These are phyloP conservation scores for Rhodotorula kratochvilovae DNA, from an alignment of 768 basidiomycete genomes.

Conservation along the genomic window DNA sequence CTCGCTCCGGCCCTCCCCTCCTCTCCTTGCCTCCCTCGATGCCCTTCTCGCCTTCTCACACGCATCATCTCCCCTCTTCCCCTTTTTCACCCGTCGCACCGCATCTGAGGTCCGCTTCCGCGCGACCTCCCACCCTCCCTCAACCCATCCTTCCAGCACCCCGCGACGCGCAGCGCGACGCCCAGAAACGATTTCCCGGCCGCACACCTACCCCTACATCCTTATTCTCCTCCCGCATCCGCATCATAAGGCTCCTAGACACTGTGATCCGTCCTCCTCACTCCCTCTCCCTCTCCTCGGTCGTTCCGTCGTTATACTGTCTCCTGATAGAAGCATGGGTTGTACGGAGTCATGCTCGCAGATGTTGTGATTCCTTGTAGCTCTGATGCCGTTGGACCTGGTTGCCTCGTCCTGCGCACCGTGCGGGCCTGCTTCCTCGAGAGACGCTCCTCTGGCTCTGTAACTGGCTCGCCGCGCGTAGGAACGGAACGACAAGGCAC, in stretches of 20 bases:
- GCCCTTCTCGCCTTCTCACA: no score
- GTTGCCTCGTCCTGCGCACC: no score
- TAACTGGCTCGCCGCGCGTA: no score
- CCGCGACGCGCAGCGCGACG: background rate
- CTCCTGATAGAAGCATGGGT: background rate
- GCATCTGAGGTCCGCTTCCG: background rate
- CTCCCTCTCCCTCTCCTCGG: background rate
- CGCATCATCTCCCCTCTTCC: no score
- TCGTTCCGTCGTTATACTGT: slow-evolving; percentile 4
- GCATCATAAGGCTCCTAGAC: slow-evolving; percentile 11
- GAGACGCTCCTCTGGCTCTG: no score
- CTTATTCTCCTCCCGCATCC: background rate
- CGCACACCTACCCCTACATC: background rate
- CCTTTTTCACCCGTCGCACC: background rate
- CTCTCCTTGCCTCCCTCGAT: background rate
- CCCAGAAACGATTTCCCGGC: slow-evolving; percentile 1
- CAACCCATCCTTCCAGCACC: background rate
- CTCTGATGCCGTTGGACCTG: background rate
- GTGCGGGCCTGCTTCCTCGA: no score
- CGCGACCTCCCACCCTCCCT: background rate
- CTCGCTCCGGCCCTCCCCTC: no score
- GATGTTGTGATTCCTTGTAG: background rate
- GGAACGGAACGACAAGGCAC: no score
- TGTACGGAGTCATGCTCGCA: background rate
- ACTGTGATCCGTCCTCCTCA: background rate